phyloP scores from a whole-genome alignment of 2,329 filamentous ascomycete genomes.

The Neonectria punicea region DNA sequence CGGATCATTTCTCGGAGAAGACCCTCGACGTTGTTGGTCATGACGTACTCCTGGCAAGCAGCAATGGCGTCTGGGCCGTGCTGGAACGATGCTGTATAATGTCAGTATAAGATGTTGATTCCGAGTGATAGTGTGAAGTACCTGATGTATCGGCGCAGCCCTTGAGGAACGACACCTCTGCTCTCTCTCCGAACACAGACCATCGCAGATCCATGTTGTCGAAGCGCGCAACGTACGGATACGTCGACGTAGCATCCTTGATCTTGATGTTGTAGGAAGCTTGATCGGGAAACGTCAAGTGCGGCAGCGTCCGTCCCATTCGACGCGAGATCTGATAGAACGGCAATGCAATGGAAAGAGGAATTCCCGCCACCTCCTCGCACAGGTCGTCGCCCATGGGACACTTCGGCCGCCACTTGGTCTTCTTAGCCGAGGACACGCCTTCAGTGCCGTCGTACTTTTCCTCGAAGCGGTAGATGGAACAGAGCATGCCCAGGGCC shows the following conservation, averaged over 20 bases:
- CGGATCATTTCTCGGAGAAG: conserved; percentile 61
- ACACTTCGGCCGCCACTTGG: conserved; percentile 48
- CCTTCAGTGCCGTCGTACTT: conserved; percentile 63
- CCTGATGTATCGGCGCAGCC: conserved; percentile 58
- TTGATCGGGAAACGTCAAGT: conserved; percentile 64
- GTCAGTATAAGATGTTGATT: not conserved
- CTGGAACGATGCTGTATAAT: conserved; percentile 54
- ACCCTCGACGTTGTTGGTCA: conserved; percentile 62
- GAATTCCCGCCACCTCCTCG: conserved; percentile 61
- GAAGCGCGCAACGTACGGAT: conserved; percentile 62
- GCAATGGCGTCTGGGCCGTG: conserved; percentile 63
- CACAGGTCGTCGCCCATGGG: conserved; percentile 62
- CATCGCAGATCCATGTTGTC: conserved; percentile 65
- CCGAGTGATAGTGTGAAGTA: not conserved
- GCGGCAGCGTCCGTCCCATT: conserved; percentile 62
- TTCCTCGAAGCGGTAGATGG: conserved; percentile 64
- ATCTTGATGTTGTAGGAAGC: conserved; percentile 64
- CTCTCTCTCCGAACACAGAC: conserved; percentile 63
- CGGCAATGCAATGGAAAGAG: conserved; percentile 59
- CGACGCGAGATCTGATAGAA: conserved; percentile 61
- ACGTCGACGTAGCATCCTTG: conserved; percentile 57
- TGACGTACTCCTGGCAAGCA: conserved; percentile 64
- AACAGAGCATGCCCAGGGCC: conserved; percentile 62
- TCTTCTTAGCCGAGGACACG: conserved; percentile 49
- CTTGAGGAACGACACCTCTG: conserved; percentile 63